phyloP scores from a whole-genome alignment of 495 filamentous ascomycete species.

The Neurospora sp. region DNA sequence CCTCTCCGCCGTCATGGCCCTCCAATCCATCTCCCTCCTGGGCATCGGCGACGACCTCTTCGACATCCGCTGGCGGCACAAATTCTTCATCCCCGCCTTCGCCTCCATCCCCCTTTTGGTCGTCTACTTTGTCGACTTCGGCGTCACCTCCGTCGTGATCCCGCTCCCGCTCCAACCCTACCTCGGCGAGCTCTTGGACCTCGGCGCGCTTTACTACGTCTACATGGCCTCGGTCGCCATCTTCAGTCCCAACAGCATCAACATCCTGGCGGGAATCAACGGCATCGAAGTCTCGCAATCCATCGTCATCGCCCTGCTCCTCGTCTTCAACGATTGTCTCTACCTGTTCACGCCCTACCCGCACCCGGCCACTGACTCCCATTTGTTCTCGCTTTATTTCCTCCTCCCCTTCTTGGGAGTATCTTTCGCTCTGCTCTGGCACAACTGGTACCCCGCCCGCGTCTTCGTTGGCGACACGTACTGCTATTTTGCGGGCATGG shows the following conservation, averaged over 20 bases:
- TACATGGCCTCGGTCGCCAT: slow-evolving; percentile 96
- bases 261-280: slow-evolving; percentile 96
- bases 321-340: slow-evolving; percentile 73
- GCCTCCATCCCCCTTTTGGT: slow-evolving; percentile 89
- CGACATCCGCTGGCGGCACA: slow-evolving; percentile 98
- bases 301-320: slow-evolving; percentile 73
- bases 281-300: slow-evolving; percentile 95
- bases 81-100: slow-evolving; percentile 92
- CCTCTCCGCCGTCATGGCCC: slow-evolving; percentile 82
- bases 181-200: slow-evolving; percentile 69
- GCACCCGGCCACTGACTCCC: slow-evolving; percentile 90
- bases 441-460: slow-evolving; percentile 94
- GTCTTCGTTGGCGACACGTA: slow-evolving; percentile 98
- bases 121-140: slow-evolving; percentile 97
- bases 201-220: slow-evolving; percentile 84
- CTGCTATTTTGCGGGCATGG: slow-evolving; percentile 99
- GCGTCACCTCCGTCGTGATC: slow-evolving; percentile 88
- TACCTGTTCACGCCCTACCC: slow-evolving; percentile 72
- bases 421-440: slow-evolving; percentile 70
- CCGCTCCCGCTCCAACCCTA: slow-evolving; percentile 76
- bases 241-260: slow-evolving; percentile 97
- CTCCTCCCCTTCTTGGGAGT: slow-evolving; percentile 91
- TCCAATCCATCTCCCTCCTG: slow-evolving; percentile 81
- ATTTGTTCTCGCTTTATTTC: slow-evolving; percentile 91
- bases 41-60: slow-evolving; percentile 94